Evolutionary conservation across 2,329 filamentous ascomycete genomes (phyloP).

Genomic region (Grosmannia clavigera): DNA sequence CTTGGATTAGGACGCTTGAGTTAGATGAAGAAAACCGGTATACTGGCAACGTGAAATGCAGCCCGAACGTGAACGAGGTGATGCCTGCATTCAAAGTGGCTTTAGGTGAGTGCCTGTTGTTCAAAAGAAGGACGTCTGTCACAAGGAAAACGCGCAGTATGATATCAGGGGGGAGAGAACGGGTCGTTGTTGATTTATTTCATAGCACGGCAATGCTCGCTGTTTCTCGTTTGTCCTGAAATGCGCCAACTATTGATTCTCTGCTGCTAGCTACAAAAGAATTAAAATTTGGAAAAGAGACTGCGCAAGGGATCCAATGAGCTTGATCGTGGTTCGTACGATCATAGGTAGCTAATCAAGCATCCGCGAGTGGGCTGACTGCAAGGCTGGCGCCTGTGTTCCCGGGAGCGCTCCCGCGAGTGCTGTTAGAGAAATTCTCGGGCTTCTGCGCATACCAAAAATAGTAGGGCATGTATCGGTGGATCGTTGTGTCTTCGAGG

Average conservation of each 20-base stretch:
- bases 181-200: neutral
- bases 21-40: neutral
- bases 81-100: neutral
- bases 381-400: neutral
- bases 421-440: neutral
- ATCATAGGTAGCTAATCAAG: neutral
- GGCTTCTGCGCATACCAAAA: conserved; percentile 29
- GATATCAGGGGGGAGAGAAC: neutral
- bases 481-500: conserved; percentile 22
- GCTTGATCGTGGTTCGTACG: neutral
- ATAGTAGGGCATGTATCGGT: conserved; percentile 28
- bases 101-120: neutral
- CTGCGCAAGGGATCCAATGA: neutral
- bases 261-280: too few species aligned
- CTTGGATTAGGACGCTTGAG: neutral
- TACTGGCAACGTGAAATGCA: neutral
- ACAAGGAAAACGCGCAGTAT: neutral
- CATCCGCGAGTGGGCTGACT: neutral
- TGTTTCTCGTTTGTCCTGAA: neutral
- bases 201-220: neutral
- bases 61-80: neutral
- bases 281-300: neutral
- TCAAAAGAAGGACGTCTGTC: neutral
- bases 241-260: neutral
- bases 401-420: neutral